Evolutionary conservation across 768 basidiomycete genomes (phyloP), one percentile per base, ranked within the genome.

Genomic region (Tricholomella constricta): DNA sequence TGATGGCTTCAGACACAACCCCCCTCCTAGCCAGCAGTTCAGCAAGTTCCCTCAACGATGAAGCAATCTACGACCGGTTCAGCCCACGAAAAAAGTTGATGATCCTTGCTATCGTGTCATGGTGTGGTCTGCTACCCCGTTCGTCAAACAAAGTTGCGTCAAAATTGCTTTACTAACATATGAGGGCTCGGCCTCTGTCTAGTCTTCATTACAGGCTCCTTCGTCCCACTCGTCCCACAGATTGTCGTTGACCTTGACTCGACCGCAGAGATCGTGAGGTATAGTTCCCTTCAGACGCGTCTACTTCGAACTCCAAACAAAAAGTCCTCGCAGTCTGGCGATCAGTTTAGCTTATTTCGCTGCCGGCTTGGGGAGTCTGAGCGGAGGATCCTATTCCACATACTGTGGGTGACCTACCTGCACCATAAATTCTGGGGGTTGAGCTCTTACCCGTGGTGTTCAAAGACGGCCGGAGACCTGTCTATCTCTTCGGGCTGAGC

Each of bases 401-500:
- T 51, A 22, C 19, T 43, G 37, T 19, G 19, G 29, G 85, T 67
- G 85, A 5, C 14, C 26, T 31, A n/a, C 14, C 4, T 14, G n/a
- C n/a, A n/a, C n/a, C n/a, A n/a, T 35, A 31, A 11, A 31, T 22
- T 19, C 20, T 11, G 20, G 10, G 20, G 23, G 2, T 22, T 40
- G 17, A 3, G 38, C 12, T 2, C 34, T 22, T 4, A 11, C 38
- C 23, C 12, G 20, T 10, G 11, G 7, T 9, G 4, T 22, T 37
- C 23, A 8, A 44, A 82, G 81, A 85, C 66, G 84, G 85, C 2
- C 71, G 83, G 6, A 68, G 77, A n/a, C 66, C 70, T 1, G 69
- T 84, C 29, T 85, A 82, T 58, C 67, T 86, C 22, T 63, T 65
- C 22, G 78, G 78, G n/a, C 64, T 84, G 34, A 80, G 82, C 1